Base-by-base conservation (phyloP, 139 green algal species). In the Chlamydomonas asymmetrica region DNA sequence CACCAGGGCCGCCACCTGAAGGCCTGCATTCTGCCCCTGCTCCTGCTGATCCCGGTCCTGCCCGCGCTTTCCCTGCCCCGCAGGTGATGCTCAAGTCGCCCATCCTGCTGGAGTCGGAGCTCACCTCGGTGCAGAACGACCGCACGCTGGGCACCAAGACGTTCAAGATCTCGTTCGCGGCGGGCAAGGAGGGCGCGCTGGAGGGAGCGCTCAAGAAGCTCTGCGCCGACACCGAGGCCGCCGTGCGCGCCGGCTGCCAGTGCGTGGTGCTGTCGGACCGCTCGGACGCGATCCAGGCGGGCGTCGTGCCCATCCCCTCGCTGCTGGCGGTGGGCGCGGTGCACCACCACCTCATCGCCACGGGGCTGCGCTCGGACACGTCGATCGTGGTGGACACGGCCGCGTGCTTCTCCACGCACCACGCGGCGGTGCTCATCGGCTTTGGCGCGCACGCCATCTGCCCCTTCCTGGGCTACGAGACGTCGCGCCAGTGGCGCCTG, bases 401-500 rank as follows among this genome's bases (percentile, higher is more conserved):
- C 31, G 73, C 59, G n/a, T 87, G 82, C 73, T 87, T 71, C 73
- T 73, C 61, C 29, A 87, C 82, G 8, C 82, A 87, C 74, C 82
- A 87, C 65, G 82, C 77, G 1, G 82, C 82, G 37, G 82, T 79
- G 73, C 73, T 87, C 23, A 87, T 87, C 45, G 81, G 82, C 67
- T 99, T 98, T 68, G 96, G 96, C 73, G 96, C 95, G 2, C 94
- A 97, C 79, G 97, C 95, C 13, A 88, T 99, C 59, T 98, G 94
- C 89, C 96, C 97, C 29, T 98, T 98, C 86, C 90, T 98, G 25
- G 96, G 88, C 6, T 93, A 98, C 35, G 96, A 99, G 89, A 96
- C 92, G 43, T 94, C 87, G 70, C 87, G 97, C 23, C 95, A 99
- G 88, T 99, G 96, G 96, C 84, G 94, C 61, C 64, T 88, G 32